These are phyloP conservation scores for Penicillium sp. DNA, from an alignment of 2,329 filamentous ascomycete genomes.

Conservation along the genomic window DNA sequence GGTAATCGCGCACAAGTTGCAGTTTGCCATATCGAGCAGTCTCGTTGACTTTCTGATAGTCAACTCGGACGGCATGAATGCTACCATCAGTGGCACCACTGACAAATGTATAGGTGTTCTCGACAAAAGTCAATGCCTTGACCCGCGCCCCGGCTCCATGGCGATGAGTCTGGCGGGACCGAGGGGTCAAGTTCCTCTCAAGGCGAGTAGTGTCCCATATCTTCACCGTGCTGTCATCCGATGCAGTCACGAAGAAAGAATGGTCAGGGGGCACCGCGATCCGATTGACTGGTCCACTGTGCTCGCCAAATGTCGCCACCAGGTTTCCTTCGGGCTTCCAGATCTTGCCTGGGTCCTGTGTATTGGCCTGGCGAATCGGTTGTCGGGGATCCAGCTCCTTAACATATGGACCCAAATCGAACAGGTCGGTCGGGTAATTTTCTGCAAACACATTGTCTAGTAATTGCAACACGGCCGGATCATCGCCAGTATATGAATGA, in stretches of 20 bases:
- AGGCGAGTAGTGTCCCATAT: constrained; percentile 89
- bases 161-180: constrained; percentile 79
- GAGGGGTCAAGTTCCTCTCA: constrained; percentile 85
- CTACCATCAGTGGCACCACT: constrained; percentile 87
- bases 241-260: constrained; percentile 88
- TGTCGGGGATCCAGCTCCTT: constrained; percentile 59
- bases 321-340: constrained; percentile 85
- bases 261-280: constrained; percentile 85
- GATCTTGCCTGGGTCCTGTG: constrained; percentile 55
- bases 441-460: constrained; percentile 79
- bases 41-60: constrained; percentile 58
- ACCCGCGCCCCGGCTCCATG: constrained; percentile 70
- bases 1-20: constrained; percentile 72
- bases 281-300: constrained; percentile 76
- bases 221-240: constrained; percentile 85
- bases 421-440: constrained; percentile 58
- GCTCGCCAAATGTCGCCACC: constrained; percentile 85
- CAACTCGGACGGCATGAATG: constrained; percentile 84
- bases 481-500: constrained; percentile 82
- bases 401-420: constrained; percentile 74
- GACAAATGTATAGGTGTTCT: constrained; percentile 89
- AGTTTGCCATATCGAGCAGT: constrained; percentile 74
- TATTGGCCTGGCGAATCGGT: constrained; percentile 54
- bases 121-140: constrained; percentile 81
- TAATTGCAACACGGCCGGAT: constrained; percentile 60